phyloP scores from a whole-genome alignment of 495 filamentous ascomycete genomes.

The Podospora pseudoanserina region DNA sequence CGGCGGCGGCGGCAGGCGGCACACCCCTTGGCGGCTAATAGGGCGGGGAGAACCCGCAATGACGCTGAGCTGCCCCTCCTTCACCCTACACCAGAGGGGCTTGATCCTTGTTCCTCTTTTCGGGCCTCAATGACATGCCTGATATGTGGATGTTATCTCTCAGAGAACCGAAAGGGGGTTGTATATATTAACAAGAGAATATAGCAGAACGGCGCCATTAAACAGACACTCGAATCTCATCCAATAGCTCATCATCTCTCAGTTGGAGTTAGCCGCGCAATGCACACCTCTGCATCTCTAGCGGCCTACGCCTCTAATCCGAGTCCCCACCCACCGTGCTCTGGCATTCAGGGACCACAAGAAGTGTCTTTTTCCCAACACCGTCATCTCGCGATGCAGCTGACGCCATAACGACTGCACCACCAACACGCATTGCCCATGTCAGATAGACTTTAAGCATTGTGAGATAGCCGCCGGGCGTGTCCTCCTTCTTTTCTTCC shows the following conservation, averaged over 20 bases:
- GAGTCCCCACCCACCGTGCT: too few species aligned
- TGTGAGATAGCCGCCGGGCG: not conserved
- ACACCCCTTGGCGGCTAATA: not conserved
- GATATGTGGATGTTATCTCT: not conserved
- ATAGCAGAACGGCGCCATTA: too few species aligned
- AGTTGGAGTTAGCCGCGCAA: not conserved
- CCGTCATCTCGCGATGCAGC: not conserved
- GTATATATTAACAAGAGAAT: not conserved
- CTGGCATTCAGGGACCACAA: not conserved
- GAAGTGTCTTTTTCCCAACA: not conserved
- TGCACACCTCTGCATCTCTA: not conserved
- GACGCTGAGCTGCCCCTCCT: not conserved
- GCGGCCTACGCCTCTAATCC: not conserved
- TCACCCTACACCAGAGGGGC: not conserved
- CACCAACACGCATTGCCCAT: not conserved
- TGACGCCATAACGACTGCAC: not conserved
- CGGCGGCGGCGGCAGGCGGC: not conserved
- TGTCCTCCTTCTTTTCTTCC: not conserved
- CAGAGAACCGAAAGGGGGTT: not conserved
- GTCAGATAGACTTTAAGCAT: not conserved
- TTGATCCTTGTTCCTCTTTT: not conserved
- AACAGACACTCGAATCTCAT: not conserved
- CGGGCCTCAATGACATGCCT: not conserved
- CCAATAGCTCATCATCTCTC: not conserved
- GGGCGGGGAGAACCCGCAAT: conserved; percentile 5